Evolutionary conservation across 2,329 filamentous ascomycete genomes (phyloP).

Genomic region (Graphiopsis chlorocephala): DNA sequence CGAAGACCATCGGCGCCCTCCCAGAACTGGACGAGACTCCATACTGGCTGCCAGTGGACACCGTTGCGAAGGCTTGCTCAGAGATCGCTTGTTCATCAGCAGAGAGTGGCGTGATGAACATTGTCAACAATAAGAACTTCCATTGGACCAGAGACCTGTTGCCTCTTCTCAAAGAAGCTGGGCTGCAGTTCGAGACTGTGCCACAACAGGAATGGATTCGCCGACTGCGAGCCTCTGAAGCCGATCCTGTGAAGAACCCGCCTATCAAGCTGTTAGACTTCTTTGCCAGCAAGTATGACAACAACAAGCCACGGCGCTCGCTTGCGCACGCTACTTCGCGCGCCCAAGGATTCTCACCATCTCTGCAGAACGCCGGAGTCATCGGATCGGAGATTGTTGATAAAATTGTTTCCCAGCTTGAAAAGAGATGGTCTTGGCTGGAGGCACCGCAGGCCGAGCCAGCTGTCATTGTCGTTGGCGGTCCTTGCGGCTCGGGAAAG

Average conservation of each 20-base stretch:
- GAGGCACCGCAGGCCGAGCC: slow-evolving; percentile 2
- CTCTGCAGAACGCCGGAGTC: slow-evolving; percentile 21
- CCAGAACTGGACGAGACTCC: slow-evolving; percentile 41
- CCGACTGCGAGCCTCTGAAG: slow-evolving; percentile 45
- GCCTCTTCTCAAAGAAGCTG: slow-evolving; percentile 47
- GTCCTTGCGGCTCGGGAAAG: slow-evolving; percentile 45
- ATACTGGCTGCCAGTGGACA: slow-evolving; percentile 46
- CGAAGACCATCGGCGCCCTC: slow-evolving; percentile 46
- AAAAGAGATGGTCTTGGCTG: slow-evolving; percentile 13
- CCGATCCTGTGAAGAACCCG: slow-evolving; percentile 35
- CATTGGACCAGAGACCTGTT: slow-evolving; percentile 55
- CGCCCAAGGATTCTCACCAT: slow-evolving; percentile 19
- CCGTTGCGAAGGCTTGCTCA: slow-evolving; percentile 39
- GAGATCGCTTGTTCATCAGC: slow-evolving; percentile 24
- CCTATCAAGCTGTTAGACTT: slow-evolving; percentile 35
- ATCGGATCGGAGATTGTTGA: slow-evolving; percentile 26
- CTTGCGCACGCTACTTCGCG: slow-evolving; percentile 51
- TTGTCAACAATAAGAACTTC: slow-evolving; percentile 49
- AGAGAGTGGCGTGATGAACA: slow-evolving; percentile 27
- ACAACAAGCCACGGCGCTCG: slow-evolving; percentile 36
- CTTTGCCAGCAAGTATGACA: slow-evolving; percentile 38
- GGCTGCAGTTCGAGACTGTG: slow-evolving; percentile 47
- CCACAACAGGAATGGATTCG: slow-evolving; percentile 46
- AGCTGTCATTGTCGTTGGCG: slow-evolving; percentile 37
- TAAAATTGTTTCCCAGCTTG: slow-evolving; percentile 26